Evolutionary conservation across 2,329 filamentous ascomycete species (phyloP).

Genomic region (Tolypocladium endophyticum): DNA sequence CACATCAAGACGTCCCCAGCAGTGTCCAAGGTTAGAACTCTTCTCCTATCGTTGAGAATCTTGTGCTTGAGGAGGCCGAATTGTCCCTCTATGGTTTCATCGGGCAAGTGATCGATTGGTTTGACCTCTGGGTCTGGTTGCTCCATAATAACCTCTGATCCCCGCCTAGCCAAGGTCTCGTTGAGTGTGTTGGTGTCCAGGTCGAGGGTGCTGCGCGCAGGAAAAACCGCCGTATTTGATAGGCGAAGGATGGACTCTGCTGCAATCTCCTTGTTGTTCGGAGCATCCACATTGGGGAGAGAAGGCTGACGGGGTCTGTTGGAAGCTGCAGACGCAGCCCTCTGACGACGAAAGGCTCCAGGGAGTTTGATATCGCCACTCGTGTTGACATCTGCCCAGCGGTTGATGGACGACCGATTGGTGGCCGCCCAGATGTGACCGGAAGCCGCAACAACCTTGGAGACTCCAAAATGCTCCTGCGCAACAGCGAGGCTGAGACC

Average conservation of each 20-base stretch:
- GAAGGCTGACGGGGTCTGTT: constrained; percentile 22
- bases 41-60: constrained; percentile 79
- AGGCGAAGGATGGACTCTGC: constrained; percentile 69
- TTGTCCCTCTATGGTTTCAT: constrained; percentile 85
- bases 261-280: constrained; percentile 56
- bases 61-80: constrained; percentile 91
- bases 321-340: constrained; percentile 34
- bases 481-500: constrained; percentile 83
- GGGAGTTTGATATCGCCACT: constrained; percentile 58
- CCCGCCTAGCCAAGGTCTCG: constrained; percentile 28
- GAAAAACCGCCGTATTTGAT: constrained; percentile 74
- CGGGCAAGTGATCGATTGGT: constrained; percentile 57
- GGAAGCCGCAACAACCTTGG: constrained; percentile 55
- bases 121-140: constrained; percentile 27
- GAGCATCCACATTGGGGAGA: constrained; percentile 19
- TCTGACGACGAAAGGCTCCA: constrained; percentile 37
- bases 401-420: constrained; percentile 81
- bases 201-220: constrained; percentile 41
- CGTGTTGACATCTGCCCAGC: constrained; percentile 82
- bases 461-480: constrained; percentile 80
- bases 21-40: constrained; percentile 85
- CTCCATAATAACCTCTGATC: constrained; percentile 18
- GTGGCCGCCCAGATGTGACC: constrained; percentile 87
- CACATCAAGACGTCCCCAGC: constrained; percentile 90
- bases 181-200: constrained; percentile 44